Evolutionary conservation across 768 basidiomycete genomes (phyloP).

Genomic region (Krasilnikovozyma curviuscula): DNA sequence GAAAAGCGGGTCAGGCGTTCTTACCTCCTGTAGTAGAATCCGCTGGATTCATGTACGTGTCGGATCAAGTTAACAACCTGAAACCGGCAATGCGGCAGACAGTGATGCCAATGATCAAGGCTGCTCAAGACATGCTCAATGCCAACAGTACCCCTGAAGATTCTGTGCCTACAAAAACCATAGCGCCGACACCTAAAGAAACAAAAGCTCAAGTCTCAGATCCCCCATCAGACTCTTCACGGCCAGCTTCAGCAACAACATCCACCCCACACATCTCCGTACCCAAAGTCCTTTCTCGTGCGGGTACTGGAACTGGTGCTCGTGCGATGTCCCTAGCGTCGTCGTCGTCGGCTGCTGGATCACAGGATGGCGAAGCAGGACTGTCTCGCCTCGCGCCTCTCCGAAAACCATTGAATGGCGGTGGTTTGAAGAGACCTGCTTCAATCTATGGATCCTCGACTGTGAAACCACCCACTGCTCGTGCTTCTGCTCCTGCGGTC

Average conservation of each 20-base stretch:
- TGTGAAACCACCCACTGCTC: not conserved
- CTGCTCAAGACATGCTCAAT: conserved; percentile 36
- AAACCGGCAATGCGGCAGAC: conserved; percentile 79
- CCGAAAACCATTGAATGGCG: not conserved
- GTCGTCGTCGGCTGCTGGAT: conserved; percentile 10
- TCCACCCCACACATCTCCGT: conserved; percentile 11
- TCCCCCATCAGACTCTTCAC: conserved; percentile 16
- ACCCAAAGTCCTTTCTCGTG: too few relatives aligned
- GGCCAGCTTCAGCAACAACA: conserved; percentile 23
- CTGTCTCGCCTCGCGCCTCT: not conserved
- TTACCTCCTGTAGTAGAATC: conserved; percentile 53
- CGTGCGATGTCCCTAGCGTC: conserved; percentile 12
- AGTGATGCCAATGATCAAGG: conserved; percentile 72
- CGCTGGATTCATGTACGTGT: conserved; percentile 63
- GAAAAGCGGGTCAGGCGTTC: conserved; percentile 71
- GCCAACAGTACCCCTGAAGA: too few relatives aligned
- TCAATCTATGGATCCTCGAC: not conserved
- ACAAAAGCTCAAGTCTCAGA: conserved; percentile 10
- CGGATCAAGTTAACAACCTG: conserved; percentile 65
- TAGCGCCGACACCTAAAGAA: not conserved
- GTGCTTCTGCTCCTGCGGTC: not conserved
- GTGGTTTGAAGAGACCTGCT: not conserved
- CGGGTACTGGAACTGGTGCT: too few relatives aligned
- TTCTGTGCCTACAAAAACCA: too few relatives aligned
- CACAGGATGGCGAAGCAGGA: conserved; percentile 6